These are phyloP conservation scores for Arabis hirsuta DNA, from an alignment of 345 rosid genomes.

Conservation along the genomic window DNA sequence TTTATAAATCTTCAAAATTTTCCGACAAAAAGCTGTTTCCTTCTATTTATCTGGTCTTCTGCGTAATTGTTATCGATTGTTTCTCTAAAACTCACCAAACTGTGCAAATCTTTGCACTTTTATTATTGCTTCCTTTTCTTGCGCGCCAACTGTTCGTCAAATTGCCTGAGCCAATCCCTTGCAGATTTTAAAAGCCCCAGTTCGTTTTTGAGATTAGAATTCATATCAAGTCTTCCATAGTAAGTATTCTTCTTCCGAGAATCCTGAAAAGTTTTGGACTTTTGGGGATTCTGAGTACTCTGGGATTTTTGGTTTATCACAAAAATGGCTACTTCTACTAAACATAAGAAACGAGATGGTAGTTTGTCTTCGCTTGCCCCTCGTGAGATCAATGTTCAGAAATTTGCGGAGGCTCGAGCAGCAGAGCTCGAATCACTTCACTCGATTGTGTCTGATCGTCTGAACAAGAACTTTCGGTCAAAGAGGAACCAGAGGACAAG, in stretches of 20 bases:
- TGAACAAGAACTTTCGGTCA: slow-evolving; percentile 63
- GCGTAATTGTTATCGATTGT: neutral
- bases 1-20: neutral
- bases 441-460: slow-evolving; percentile 57
- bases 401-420: slow-evolving; percentile 71
- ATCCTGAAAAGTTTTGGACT: slow-evolving; percentile 11
- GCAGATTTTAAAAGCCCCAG: neutral
- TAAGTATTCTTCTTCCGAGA: neutral
- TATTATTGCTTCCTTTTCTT: neutral
- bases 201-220: neutral
- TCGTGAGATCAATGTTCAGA: slow-evolving; percentile 66
- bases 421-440: slow-evolving; percentile 71
- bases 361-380: slow-evolving; percentile 48
- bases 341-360: slow-evolving; percentile 30
- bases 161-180: slow-evolving; percentile 33
- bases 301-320: too few species aligned
- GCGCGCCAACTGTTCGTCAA: slow-evolving; percentile 39
- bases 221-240: neutral
- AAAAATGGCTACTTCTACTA: slow-evolving; percentile 26
- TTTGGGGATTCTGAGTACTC: neutral
- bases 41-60: neutral
- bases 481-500: slow-evolving; percentile 82
- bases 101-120: neutral
- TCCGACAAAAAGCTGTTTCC: neutral
- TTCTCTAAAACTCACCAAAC: neutral